Evolutionary conservation across 768 basidiomycete species (phyloP), one percentile per base, ranked within the genome.

Genomic region (Gymnopilus dilepis): DNA sequence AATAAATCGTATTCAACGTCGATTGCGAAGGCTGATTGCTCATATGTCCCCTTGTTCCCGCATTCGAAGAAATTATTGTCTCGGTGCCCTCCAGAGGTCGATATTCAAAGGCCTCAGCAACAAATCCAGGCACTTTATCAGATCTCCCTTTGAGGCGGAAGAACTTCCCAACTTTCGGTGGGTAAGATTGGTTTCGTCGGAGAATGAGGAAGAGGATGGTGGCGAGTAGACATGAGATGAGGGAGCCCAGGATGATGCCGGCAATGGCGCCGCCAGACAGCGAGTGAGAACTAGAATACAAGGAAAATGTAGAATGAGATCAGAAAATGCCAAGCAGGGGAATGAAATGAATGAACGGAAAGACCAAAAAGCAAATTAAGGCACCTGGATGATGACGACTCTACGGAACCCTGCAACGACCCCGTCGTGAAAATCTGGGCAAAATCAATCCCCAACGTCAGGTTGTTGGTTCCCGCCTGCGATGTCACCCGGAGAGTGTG

Each of bases 401-500:
- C 11, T 38, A n/a, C n/a, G n/a, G 34, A 54, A 22, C 52, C 30
- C 41, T 68, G 58, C 42, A 72, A 43, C 8, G 74, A 70, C 3
- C 65, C 48, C 2, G 70, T 64, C 1, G 73, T 71, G 51, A 65
- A 76, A 4, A 75, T 63, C 31, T 74, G 62, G 2, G 74, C 73
- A 47, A 70, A 77, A 52, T 77, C 74, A 47, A 77, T 67, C 6
- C 70, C 71, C 30, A 77, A 50, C 2, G 34, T 58, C 42, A 62
- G 43, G 5, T 55, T 63, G n/a, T 62, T 59, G 28, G 58, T 47
- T 42, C 63, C 61, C 11, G 67, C 52, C 7, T 33, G 33, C 2
- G 65, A 65, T 24, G 55, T 62, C 51, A 82, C 53, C 17, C 65
- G 62, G n/a, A 81, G 28, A 40, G 67, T 73, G 62, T 81, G 76